Conservation (phyloP, 352 stramenopile species). For the Phytophthora uliginosa region DNA sequence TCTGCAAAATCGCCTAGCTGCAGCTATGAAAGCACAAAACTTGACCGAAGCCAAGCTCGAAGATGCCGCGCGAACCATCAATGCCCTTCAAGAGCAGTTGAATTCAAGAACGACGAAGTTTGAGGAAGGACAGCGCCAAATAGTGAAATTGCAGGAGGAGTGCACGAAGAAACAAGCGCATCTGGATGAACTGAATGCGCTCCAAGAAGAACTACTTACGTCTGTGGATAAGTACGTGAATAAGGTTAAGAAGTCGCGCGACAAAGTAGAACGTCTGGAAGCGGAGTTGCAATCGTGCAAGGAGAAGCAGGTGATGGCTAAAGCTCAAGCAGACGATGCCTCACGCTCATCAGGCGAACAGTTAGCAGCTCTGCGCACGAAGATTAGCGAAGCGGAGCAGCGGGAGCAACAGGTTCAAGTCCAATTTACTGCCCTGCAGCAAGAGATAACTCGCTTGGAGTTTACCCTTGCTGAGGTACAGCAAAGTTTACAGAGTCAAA, state of each 20-base stretch:
- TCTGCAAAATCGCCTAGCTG: constrained; percentile 28
- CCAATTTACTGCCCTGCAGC: constrained; percentile 20
- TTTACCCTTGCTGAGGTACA: constrained; percentile 27
- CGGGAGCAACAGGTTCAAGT: constrained; percentile 13
- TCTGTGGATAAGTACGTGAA: constrained; percentile 62
- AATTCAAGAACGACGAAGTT: constrained; percentile 18
- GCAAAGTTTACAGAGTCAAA: constrained; percentile 28
- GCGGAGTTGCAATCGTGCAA: constrained; percentile 20
- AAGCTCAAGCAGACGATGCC: constrained; percentile 26
- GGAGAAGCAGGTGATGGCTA: constrained; percentile 7
- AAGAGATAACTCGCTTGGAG: constrained; percentile 31
- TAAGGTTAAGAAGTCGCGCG: constrained; percentile 35
- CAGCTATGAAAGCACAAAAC: constrained; percentile 37
- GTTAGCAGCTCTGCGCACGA: constrained; percentile 3
- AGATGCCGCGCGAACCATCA: constrained; percentile 27
- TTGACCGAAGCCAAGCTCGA: constrained; percentile 34
- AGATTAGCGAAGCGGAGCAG: constrained; percentile 15
- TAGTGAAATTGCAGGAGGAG: constrained; percentile 28
- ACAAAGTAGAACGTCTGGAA: constrained; percentile 43
- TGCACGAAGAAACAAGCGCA: constrained; percentile 37
- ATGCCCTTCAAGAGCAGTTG: constrained; percentile 29
- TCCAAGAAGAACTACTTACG: constrained; percentile 77
- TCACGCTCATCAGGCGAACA: constrained; percentile 18
- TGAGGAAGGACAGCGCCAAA: constrained; percentile 28
- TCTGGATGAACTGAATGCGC: constrained; percentile 67